A percentile compares a stretch with the other conserved stretches of the same genome.
These are phyloP conservation scores for Alternaria gaisen DNA, from an alignment of 2,329 filamentous ascomycete genomes.

Conservation along the genomic window DNA sequence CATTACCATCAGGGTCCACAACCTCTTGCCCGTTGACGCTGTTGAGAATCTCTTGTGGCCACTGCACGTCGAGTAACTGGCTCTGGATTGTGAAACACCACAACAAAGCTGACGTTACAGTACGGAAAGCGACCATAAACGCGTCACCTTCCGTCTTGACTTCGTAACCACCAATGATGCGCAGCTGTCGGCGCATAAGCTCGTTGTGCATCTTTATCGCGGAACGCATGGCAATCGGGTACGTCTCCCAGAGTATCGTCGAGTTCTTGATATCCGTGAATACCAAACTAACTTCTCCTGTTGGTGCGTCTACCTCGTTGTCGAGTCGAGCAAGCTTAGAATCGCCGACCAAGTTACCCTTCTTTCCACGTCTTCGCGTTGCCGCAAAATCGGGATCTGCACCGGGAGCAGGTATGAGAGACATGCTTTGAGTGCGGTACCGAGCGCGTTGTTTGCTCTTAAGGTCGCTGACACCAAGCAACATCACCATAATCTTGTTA, in stretches of 20 bases:
- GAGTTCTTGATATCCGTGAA: slow-evolving; percentile 99
- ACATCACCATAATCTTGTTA: slow-evolving; percentile 98
- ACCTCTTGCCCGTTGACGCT: slow-evolving; percentile 85
- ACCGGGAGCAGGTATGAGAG: slow-evolving; percentile 75
- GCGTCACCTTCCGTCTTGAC: slow-evolving; percentile 99
- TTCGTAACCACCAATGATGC: slow-evolving; percentile 95
- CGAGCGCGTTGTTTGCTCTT: slow-evolving; percentile 83
- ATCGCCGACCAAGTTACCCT: slow-evolving; percentile 71
- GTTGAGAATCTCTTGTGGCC: slow-evolving; percentile 91
- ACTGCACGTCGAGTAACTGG: slow-evolving; percentile 84
- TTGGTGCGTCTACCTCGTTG: slow-evolving; percentile 89
- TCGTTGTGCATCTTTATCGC: slow-evolving; percentile 98
- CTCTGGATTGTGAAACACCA: slow-evolving; percentile 97
- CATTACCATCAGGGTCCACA: slow-evolving; percentile 81
- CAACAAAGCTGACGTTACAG: slow-evolving; percentile 89
- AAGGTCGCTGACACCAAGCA: slow-evolving; percentile 90
- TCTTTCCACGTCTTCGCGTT: slow-evolving; percentile 67
- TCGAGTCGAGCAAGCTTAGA: slow-evolving; percentile 87
- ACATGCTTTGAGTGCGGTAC: slow-evolving; percentile 83
- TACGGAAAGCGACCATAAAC: slow-evolving; percentile 99
- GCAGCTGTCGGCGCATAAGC: slow-evolving; percentile 90
- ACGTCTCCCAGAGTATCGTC: slow-evolving; percentile 94
- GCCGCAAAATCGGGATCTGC: slow-evolving; percentile 75
- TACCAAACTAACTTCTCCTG: slow-evolving; percentile 88
- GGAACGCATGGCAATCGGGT: slow-evolving; percentile 92